Conservation (phyloP, 164 flowering plant species). For the Piper betle region DNA sequence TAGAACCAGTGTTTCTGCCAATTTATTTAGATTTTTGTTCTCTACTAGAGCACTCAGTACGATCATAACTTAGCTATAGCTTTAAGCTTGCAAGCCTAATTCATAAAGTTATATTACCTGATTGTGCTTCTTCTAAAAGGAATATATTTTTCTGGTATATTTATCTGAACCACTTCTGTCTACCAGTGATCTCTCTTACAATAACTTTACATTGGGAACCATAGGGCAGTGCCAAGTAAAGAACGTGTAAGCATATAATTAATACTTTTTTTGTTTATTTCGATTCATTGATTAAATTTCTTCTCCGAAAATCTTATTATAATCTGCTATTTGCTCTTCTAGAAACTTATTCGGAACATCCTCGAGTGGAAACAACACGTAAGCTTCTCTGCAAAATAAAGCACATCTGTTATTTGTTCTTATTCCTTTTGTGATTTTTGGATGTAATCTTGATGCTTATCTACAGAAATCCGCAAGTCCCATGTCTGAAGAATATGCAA, state of each 20-base stretch:
- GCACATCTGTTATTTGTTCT: background rate
- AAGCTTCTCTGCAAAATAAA: conserved; percentile 17
- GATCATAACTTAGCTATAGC: background rate
- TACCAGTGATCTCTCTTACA: conserved; percentile 79
- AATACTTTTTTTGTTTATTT: conserved; percentile 1
- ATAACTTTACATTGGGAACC: conserved; percentile 47
- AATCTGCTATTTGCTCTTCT: background rate
- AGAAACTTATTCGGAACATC: conserved; percentile 59
- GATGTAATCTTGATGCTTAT: background rate
- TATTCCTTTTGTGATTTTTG: background rate
- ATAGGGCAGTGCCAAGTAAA: conserved; percentile 30
- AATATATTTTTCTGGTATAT: background rate
- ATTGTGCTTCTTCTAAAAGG: background rate
- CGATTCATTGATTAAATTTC: background rate
- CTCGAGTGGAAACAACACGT: conserved; percentile 26
- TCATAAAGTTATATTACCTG: background rate
- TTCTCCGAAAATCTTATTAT: background rate
- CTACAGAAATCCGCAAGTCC: conserved; percentile 21
- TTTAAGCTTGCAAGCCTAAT: background rate
- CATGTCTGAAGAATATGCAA: conserved; percentile 30
- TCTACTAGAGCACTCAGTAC: background rate
- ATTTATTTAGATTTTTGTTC: background rate
- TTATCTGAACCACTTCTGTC: background rate
- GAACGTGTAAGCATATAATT: conserved; percentile 11
- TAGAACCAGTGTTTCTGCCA: background rate